Evolutionary conservation across 139 green algal genomes (phyloP).

Genomic region (Auxenochlorella pyrenoidosa): DNA sequence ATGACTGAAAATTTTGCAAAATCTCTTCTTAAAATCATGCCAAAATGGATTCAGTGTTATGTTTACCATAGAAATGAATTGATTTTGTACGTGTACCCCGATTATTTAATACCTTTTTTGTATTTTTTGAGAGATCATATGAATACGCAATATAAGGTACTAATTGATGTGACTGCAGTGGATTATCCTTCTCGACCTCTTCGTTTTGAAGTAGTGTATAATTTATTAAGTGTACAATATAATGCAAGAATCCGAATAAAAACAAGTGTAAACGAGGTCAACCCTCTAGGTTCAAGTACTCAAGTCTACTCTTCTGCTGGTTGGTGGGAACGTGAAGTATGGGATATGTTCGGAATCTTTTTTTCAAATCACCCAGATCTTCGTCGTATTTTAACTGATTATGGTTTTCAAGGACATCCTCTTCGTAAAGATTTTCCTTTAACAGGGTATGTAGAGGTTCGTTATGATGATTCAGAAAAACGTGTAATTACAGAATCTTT

Average conservation of each 20-base stretch:
- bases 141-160: conserved; percentile 69
- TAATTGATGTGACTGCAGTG: conserved; percentile 87
- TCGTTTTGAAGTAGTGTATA: conserved; percentile 59
- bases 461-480: conserved; percentile 63
- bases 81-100: conserved; percentile 67
- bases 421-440: conserved; percentile 94
- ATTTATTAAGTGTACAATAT: conserved; percentile 71
- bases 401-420: conserved; percentile 85
- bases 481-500: conserved; percentile 64
- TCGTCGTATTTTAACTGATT: conserved; percentile 90
- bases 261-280: conserved; percentile 58
- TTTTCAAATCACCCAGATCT: conserved; percentile 90
- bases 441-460: conserved; percentile 55
- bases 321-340: conserved; percentile 83
- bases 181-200: conserved; percentile 78
- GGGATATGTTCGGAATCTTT: conserved; percentile 94
- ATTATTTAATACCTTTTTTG: conserved; percentile 41
- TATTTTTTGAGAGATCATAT: conserved; percentile 80
- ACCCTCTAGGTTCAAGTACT: conserved; percentile 50
- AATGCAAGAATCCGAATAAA: conserved; percentile 51
- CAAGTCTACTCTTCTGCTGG: conserved; percentile 57
- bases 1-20: conserved; percentile 4
- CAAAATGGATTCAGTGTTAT: conserved; percentile 10
- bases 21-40: conserved; percentile 22
- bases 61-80: conserved; percentile 29